Evolutionary conservation across 2,329 filamentous ascomycete genomes (phyloP).

Genomic region (Thermothelomyces thermophilus): DNA sequence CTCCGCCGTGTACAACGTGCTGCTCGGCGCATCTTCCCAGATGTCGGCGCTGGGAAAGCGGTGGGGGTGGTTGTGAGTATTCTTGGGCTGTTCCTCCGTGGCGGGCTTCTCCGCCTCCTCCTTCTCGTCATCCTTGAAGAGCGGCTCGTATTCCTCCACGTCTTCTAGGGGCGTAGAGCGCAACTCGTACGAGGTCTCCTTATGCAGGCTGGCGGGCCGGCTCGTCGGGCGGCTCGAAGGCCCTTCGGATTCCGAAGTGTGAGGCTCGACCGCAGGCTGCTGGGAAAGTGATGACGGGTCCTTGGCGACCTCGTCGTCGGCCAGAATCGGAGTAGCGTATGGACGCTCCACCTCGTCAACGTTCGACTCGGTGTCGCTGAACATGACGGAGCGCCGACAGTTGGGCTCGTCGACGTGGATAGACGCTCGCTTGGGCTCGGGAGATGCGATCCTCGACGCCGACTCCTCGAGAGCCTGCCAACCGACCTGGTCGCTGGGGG

Average conservation of each 20-base stretch:
- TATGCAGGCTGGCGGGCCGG: slow-evolving; percentile 57
- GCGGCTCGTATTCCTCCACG: slow-evolving; percentile 87
- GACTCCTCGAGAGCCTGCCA: slow-evolving; percentile 85
- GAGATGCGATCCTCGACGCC: slow-evolving; percentile 59
- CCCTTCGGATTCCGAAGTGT: slow-evolving; percentile 49
- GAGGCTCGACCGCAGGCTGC: slow-evolving; percentile 76
- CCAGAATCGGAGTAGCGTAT: slow-evolving; percentile 74
- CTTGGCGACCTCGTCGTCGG: slow-evolving; percentile 78
- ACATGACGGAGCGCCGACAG: slow-evolving; percentile 38
- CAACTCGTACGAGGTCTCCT: slow-evolving; percentile 48
- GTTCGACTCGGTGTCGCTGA: slow-evolving; percentile 37
- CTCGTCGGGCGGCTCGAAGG: slow-evolving; percentile 60
- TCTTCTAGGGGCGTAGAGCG: slow-evolving; percentile 70
- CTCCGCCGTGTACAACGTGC: slow-evolving; percentile 69
- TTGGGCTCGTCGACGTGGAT: slow-evolving; percentile 73
- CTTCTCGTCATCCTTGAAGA: slow-evolving; percentile 75
- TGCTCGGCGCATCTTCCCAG: slow-evolving; percentile 93
- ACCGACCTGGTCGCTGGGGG: slow-evolving; percentile 84
- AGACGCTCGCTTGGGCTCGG: slow-evolving; percentile 37
- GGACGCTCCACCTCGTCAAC: slow-evolving; percentile 53
- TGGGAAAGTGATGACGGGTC: slow-evolving; percentile 60
- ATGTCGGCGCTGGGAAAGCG: slow-evolving; percentile 90
- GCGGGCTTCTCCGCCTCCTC: slow-evolving; percentile 35
- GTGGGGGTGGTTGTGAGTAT: slow-evolving; percentile 53
- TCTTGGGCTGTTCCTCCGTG: slow-evolving; percentile 34